Evolutionary conservation across 2,329 filamentous ascomycete species (phyloP).

Genomic region (Penicillium sp.): DNA sequence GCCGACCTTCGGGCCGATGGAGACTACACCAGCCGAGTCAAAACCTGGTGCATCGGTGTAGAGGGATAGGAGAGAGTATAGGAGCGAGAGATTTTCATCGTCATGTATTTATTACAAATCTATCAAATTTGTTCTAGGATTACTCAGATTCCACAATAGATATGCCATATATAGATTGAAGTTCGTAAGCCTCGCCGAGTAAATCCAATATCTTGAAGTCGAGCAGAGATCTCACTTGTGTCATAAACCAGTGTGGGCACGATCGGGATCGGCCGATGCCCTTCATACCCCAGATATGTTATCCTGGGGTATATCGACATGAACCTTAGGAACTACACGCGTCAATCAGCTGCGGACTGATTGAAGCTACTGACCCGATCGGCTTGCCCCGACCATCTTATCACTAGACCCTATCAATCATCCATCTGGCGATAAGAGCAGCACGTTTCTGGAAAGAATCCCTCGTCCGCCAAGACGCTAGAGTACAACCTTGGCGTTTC

Average conservation of each 20-base stretch:
- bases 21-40: conserved; percentile 3
- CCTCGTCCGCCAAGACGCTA: conserved; percentile 4
- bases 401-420: conserved; percentile 9
- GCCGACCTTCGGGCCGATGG: conserved; percentile 12
- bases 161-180: no score
- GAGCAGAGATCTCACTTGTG: no score
- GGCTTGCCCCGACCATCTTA: conserved; percentile 11
- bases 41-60: conserved; percentile 11
- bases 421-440: conserved; percentile 12
- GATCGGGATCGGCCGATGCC: conserved; percentile 9
- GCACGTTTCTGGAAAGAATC: background rate
- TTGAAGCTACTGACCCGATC: conserved; percentile 6
- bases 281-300: no score
- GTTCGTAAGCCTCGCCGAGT: no score
- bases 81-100: background rate
- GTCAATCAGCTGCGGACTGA: background rate
- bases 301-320: no score
- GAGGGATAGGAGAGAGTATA: background rate
- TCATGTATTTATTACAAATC: background rate
- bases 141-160: no score
- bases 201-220: no score
- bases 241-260: background rate
- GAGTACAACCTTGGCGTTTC: conserved; percentile 16
- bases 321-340: no score
- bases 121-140: no score